Conservation (phyloP, 2,329 filamentous ascomycete genomes). For the Xylariales sp. region DNA sequence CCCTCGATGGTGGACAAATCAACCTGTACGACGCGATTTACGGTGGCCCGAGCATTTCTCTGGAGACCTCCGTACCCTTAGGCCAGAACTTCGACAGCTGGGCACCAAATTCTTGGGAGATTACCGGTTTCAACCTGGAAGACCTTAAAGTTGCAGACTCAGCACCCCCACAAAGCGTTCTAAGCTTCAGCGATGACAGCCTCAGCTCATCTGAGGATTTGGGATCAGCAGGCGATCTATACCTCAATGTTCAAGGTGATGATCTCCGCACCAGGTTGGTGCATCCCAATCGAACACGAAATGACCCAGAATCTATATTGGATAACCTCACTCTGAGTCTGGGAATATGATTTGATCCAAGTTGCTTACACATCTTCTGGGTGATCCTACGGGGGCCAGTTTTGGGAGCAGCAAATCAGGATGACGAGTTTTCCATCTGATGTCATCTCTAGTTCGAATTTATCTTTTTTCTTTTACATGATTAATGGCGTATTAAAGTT, state of each 20-base stretch:
- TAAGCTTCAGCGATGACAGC: constrained; percentile 55
- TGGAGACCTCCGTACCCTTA: constrained; percentile 38
- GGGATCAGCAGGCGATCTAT: constrained; percentile 39
- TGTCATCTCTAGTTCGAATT: too few species aligned
- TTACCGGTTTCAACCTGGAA: constrained; percentile 44
- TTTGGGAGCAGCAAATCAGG: neutral
- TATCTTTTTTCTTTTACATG: too few species aligned
- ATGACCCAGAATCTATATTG: neutral
- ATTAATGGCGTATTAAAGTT: too few species aligned
- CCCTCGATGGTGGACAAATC: constrained; percentile 72
- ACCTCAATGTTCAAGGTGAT: constrained; percentile 35
- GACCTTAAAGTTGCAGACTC: constrained; percentile 41
- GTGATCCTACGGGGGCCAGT: neutral
- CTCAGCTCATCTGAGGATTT: constrained; percentile 52
- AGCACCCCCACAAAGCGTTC: constrained; percentile 45
- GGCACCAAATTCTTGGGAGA: constrained; percentile 56
- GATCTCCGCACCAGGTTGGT: constrained; percentile 28
- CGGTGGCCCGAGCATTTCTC: constrained; percentile 53
- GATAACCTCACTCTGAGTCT: constrained; percentile 34
- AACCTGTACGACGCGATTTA: constrained; percentile 87
- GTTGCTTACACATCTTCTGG: too few species aligned
- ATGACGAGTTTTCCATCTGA: too few species aligned
- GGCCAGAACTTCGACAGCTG: constrained; percentile 37
- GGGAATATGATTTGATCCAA: constrained; percentile 32
- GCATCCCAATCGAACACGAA: constrained; percentile 14